Evolutionary conservation across 306 rosid species (phyloP), one percentile per base, ranked within the genome.

Genomic region (Castanea crenata): DNA sequence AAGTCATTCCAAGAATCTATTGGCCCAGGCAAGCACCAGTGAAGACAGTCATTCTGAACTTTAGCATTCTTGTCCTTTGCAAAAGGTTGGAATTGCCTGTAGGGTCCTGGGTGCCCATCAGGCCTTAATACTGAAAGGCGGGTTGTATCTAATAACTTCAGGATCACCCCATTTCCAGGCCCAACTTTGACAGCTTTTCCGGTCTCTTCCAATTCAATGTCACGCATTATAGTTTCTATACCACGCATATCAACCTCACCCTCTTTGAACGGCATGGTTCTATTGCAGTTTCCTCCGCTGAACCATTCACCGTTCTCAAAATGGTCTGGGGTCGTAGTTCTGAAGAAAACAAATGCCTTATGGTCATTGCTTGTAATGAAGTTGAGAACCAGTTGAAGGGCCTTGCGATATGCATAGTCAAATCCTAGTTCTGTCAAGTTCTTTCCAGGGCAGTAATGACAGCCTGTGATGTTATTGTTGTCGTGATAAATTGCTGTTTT

Each of bases 11-110:
- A 94, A 3, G 97, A 89, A 76, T 94, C 97, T 52, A 94, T 92
- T 6, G 98, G 98, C 68, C 98, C 97, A 1, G 98, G 96, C 80
- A 92, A 79, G 81, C 97, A 94, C 97, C 92, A 86, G 78, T 89
- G 92, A 5, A 89, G 52, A 73, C 92, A 89, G 81, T 86, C 92
- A 67, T 71, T 86, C 84, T 86, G 89, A 57, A 84, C 90, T 56
- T 69, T 57, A 6, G 78, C 84, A 80, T 82, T 84, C 84, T 74
- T 64, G 21, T 84, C 93, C 56, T 78, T 67, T 0, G 83, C 83
- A 83, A 83, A 86, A 19, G 98, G 98, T 14, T 94, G 94, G 79
- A 88, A 92, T 68, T 90, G 85, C 62, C 98, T 73, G 64, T 92
- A 94, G 0, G 90, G 96, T 51, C 98, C 97, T 0, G 96, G 98